phyloP scores from a whole-genome alignment of 495 filamentous ascomycete genomes.

The Aspergillus sclerotioniger region DNA sequence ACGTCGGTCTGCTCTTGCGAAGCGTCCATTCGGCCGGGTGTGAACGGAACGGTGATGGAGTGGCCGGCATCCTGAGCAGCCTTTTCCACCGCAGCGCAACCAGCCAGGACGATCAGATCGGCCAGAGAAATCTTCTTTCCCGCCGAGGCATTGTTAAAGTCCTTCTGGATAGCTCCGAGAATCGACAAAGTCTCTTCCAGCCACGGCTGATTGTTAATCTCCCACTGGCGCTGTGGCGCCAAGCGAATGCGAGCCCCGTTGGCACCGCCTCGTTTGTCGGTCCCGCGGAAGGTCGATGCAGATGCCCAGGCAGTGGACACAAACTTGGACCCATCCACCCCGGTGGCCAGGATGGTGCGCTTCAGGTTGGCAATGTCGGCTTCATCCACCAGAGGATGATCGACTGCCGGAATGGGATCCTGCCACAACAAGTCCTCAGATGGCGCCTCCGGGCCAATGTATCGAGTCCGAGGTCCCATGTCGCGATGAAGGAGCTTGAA shows the following conservation, averaged over 20 bases:
- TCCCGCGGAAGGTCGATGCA: conserved; percentile 68
- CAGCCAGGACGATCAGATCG: conserved; percentile 69
- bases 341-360: conserved; percentile 59
- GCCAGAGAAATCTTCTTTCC: conserved; percentile 70
- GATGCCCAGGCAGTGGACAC: conserved; percentile 66
- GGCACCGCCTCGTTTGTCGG: conserved; percentile 74
- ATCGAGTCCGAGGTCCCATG: conserved; percentile 64
- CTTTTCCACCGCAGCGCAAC: conserved; percentile 43
- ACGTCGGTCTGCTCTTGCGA: conserved; percentile 64
- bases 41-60: conserved; percentile 41
- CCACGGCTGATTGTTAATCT: conserved; percentile 63
- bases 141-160: conserved; percentile 54
- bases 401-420: conserved; percentile 56
- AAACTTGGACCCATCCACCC: conserved; percentile 53
- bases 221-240: conserved; percentile 64
- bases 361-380: conserved; percentile 60
- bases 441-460: conserved; percentile 68
- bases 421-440: conserved; percentile 62
- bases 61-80: conserved; percentile 31
- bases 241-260: conserved; percentile 73
- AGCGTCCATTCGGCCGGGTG: conserved; percentile 50
- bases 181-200: conserved; percentile 54
- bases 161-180: conserved; percentile 59
- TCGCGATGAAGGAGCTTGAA: conserved; percentile 78
- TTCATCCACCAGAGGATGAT: conserved; percentile 55